Evolutionary conservation across 345 rosid species (phyloP).

Genomic region (Viola odorata): DNA sequence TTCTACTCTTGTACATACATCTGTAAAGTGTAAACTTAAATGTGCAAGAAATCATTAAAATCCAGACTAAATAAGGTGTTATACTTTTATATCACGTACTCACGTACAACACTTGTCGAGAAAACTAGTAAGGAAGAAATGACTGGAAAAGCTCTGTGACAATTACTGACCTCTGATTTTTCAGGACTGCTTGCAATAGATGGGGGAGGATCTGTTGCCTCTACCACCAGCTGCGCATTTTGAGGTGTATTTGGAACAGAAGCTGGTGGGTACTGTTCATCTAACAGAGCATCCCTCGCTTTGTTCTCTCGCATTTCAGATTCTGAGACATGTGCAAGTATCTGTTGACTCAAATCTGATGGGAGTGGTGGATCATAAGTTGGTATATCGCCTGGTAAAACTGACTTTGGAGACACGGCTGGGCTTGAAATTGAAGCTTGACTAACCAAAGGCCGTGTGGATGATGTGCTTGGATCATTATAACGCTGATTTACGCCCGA

Average conservation of each 20-base stretch:
- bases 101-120: too few relatives aligned
- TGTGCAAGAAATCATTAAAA: too few relatives aligned
- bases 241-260: slow-evolving; percentile 13
- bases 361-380: neutral
- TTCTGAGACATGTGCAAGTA: slow-evolving; percentile 2
- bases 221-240: slow-evolving; percentile 14
- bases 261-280: neutral
- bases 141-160: too few relatives aligned
- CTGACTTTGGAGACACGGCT: slow-evolving; percentile 44
- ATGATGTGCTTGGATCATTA: slow-evolving; percentile 14
- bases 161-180: slow-evolving; percentile 28
- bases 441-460: slow-evolving; percentile 10
- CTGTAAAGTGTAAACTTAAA: too few relatives aligned
- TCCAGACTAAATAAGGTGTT: too few relatives aligned
- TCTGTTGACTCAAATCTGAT: slow-evolving; percentile 20
- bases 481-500: slow-evolving; percentile 18
- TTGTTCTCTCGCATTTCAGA: too few relatives aligned
- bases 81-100: too few relatives aligned
- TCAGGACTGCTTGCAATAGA: slow-evolving; percentile 3
- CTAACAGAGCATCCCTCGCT: too few relatives aligned
- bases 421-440: slow-evolving; percentile 27
- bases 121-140: too few relatives aligned
- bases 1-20: too few relatives aligned
- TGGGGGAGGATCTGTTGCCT: slow-evolving; percentile 5
- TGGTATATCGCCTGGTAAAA: slow-evolving; percentile 27